Conservation (phyloP, 2,329 filamentous ascomycete genomes). For the Ascosphaera apis region DNA sequence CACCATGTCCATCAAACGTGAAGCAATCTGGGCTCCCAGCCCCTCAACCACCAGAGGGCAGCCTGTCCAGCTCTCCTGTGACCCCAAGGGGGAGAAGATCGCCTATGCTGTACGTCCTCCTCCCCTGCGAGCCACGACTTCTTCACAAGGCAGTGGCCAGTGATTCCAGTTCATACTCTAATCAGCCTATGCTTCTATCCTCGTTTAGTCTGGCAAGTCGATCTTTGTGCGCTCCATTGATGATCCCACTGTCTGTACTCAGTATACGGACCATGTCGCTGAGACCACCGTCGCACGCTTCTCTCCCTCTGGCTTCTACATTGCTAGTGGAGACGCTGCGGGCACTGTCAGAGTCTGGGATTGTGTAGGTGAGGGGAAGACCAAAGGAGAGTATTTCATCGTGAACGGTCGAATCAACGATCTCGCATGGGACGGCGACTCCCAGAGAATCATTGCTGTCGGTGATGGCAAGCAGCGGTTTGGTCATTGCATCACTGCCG, state of each 20-base stretch:
- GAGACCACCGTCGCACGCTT: slow-evolving; percentile 84
- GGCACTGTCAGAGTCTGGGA: slow-evolving; percentile 87
- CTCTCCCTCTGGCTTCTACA: slow-evolving; percentile 80
- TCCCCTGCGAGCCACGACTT: not conserved
- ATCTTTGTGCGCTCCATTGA: slow-evolving; percentile 92
- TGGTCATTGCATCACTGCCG: slow-evolving; percentile 81
- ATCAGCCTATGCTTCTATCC: not conserved
- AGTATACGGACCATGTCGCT: slow-evolving; percentile 80
- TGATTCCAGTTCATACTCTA: too few relatives aligned
- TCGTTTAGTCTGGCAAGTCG: slow-evolving; percentile 68
- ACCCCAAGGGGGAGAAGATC: slow-evolving; percentile 74
- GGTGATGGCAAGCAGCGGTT: slow-evolving; percentile 86
- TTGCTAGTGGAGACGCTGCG: slow-evolving; percentile 72
- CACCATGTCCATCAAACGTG: not conserved
- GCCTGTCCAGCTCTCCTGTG: slow-evolving; percentile 68
- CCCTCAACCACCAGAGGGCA: slow-evolving; percentile 68
- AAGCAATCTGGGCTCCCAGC: slow-evolving; percentile 52
- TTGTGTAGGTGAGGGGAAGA: slow-evolving; percentile 59
- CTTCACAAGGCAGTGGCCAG: too few relatives aligned
- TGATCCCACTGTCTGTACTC: slow-evolving; percentile 57
- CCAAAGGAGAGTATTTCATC: slow-evolving; percentile 84
- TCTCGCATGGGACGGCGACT: slow-evolving; percentile 92
- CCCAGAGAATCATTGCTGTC: slow-evolving; percentile 85
- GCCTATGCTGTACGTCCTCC: slow-evolving; percentile 51
- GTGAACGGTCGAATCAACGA: slow-evolving; percentile 91